Evolutionary conservation across 441 rosid genomes (phyloP).

Genomic region (Corymbia calophylla): DNA sequence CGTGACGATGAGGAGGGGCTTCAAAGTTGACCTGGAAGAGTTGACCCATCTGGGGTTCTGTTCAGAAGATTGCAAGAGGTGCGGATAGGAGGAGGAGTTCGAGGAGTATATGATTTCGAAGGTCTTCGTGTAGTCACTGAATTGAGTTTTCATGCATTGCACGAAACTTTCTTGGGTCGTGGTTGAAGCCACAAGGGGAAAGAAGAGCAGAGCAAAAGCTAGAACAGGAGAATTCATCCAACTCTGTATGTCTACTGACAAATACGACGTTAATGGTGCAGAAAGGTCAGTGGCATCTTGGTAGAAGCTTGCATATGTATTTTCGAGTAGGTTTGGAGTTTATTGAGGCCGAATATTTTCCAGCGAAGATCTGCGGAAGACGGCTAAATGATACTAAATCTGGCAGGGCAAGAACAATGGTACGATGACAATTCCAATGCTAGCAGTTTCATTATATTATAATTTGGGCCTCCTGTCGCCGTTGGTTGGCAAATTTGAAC

Average conservation of each 20-base stretch:
- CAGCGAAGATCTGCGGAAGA: neutral
- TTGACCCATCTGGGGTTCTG: slow-evolving; percentile 40
- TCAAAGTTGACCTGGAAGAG: slow-evolving; percentile 16
- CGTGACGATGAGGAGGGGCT: slow-evolving; percentile 45
- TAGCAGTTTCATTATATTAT: neutral
- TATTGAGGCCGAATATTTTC: neutral
- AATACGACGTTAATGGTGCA: neutral
- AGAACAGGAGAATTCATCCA: slow-evolving; percentile 5
- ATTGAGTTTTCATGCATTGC: slow-evolving; percentile 34
- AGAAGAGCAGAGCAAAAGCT: slow-evolving; percentile 10
- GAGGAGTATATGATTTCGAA: slow-evolving; percentile 30
- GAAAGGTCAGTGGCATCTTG: neutral
- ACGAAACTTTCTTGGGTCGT: slow-evolving; percentile 23
- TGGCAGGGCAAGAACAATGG: neutral
- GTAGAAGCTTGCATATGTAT: neutral
- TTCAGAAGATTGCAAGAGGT: slow-evolving; percentile 28
- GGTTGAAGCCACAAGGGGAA: slow-evolving; percentile 6
- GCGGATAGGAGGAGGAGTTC: slow-evolving; percentile 20
- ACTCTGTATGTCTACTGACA: neutral
- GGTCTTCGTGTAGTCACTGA: slow-evolving; percentile 14
- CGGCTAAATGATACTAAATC: neutral
- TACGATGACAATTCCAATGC: neutral
- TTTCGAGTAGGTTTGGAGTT: neutral
- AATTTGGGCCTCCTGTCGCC: neutral
- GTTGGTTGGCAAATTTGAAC: neutral